Conservation (phyloP, 176 grass and related monocot genomes). For the Pharus latifolius region DNA sequence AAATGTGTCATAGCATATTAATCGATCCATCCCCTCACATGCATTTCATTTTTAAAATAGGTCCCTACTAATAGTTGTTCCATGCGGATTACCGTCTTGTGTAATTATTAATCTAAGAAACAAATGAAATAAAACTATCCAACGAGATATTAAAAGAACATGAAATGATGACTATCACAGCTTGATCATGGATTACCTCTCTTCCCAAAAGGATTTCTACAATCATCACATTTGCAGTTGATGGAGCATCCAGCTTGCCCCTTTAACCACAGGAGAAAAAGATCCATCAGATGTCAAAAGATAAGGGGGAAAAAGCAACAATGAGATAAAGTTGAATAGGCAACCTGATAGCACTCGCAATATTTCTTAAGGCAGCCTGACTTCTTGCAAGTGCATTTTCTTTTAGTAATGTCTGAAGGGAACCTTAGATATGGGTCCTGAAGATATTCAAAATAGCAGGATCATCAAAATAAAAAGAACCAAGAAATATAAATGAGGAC, state of each 20-base stretch:
- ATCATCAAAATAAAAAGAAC: background rate
- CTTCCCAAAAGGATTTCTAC: conserved; percentile 44
- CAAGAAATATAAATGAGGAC: background rate
- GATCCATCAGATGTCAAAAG: background rate
- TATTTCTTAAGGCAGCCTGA: conserved; percentile 60
- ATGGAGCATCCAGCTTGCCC: conserved; percentile 48
- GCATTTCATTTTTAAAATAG: background rate
- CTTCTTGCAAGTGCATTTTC: conserved; percentile 63
- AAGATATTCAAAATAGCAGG: background rate
- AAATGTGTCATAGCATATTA: background rate
- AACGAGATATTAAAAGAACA: no score
- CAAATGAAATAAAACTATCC: no score
- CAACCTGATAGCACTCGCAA: conserved; percentile 55
- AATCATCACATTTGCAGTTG: conserved; percentile 61
- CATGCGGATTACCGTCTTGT: no score
- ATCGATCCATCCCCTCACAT: background rate
- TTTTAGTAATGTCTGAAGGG: conserved; percentile 31
- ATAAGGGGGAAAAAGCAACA: background rate
- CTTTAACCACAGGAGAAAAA: conserved; percentile 22
- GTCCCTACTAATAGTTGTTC: no score
- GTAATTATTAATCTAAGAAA: no score
- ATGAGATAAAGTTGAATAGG: background rate
- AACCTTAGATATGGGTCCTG: conserved; percentile 39
- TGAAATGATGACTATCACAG: no score
- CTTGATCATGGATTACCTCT: conserved; percentile 28